Percentiles rank a stretch among this genome's conserved stretches.
Evolutionary conservation across 2,329 filamentous ascomycete species (phyloP).

Genomic region (Monosporascus sp.): DNA sequence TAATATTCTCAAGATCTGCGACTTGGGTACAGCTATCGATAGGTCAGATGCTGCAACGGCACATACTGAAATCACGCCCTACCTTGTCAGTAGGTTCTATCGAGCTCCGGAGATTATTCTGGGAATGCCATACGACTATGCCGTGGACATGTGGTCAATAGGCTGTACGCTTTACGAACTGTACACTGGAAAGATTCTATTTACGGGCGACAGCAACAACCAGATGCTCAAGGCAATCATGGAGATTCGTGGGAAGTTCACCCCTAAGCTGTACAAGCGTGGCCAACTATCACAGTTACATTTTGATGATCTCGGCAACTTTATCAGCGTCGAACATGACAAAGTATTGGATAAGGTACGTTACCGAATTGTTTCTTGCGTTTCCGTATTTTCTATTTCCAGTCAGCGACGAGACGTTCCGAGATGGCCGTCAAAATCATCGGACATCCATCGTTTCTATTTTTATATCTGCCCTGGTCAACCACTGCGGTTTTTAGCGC

Average conservation of each 20-base stretch:
- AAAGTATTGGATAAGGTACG: conserved; percentile 77
- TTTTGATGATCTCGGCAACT: conserved; percentile 81
- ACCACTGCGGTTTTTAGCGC: neutral
- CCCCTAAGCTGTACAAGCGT: conserved; percentile 80
- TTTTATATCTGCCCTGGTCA: neutral
- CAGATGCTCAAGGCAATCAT: conserved; percentile 97
- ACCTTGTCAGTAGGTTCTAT: conserved; percentile 96
- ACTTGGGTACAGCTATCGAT: conserved; percentile 93
- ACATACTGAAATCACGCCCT: conserved; percentile 82
- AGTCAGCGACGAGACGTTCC: conserved; percentile 5
- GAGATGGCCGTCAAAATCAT: conserved; percentile 1
- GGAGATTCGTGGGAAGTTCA: conserved; percentile 90
- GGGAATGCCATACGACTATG: conserved; percentile 92
- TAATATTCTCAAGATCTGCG: conserved; percentile 87
- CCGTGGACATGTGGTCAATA: conserved; percentile 96
- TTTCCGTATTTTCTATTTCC: conserved; percentile 12
- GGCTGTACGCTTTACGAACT: conserved; percentile 96
- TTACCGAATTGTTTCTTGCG: conserved; percentile 14
- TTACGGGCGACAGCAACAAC: conserved; percentile 93
- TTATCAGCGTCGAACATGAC: conserved; percentile 79
- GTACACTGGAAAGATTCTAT: conserved; percentile 95
- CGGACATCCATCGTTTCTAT: conserved; percentile 2
- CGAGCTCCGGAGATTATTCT: conserved; percentile 95
- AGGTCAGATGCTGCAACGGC: conserved; percentile 69
- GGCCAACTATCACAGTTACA: conserved; percentile 72